A percentile compares a stretch with the other conserved stretches of the same genome.
These are phyloP conservation scores for Crepidotus variabilis DNA, from an alignment of 768 basidiomycete genomes.

Conservation along the genomic window DNA sequence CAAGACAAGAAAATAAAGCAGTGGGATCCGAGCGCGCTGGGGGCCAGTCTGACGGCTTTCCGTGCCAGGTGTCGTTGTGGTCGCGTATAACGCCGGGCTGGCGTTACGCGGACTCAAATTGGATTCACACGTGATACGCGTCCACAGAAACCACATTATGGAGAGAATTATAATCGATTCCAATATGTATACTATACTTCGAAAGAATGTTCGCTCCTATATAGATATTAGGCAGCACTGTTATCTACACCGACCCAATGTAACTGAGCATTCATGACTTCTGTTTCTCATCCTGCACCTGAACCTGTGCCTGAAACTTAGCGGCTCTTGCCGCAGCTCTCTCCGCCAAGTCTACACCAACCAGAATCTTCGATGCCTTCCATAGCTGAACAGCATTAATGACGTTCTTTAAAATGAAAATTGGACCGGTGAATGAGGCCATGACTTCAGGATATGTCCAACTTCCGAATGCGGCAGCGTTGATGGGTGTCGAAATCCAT, in stretches of 20 bases:
- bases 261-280: slow-evolving; percentile 3
- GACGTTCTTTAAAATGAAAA: slow-evolving; percentile 81
- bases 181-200: too few species aligned
- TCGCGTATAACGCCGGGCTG: too few species aligned
- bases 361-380: slow-evolving; percentile 95
- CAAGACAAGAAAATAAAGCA: too few species aligned
- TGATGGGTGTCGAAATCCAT: slow-evolving; percentile 73
- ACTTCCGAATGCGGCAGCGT: slow-evolving; percentile 28
- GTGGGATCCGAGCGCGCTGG: too few species aligned
- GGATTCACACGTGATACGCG: too few species aligned
- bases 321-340: slow-evolving; percentile 60
- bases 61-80: too few species aligned
- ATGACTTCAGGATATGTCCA: slow-evolving; percentile 78
- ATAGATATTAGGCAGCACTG: too few species aligned
- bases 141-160: too few species aligned
- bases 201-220: too few species aligned
- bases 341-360: slow-evolving; percentile 90
- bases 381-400: slow-evolving; percentile 96
- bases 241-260: neutral
- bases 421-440: slow-evolving; percentile 56
- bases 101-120: too few species aligned
- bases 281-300: slow-evolving; percentile 5
- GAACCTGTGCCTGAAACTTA: slow-evolving; percentile 17
- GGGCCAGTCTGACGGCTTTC: too few species aligned
- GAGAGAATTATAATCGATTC: too few species aligned